Evolutionary conservation across 495 filamentous ascomycete genomes (phyloP).

Genomic region (Aspergillus indologenus): DNA sequence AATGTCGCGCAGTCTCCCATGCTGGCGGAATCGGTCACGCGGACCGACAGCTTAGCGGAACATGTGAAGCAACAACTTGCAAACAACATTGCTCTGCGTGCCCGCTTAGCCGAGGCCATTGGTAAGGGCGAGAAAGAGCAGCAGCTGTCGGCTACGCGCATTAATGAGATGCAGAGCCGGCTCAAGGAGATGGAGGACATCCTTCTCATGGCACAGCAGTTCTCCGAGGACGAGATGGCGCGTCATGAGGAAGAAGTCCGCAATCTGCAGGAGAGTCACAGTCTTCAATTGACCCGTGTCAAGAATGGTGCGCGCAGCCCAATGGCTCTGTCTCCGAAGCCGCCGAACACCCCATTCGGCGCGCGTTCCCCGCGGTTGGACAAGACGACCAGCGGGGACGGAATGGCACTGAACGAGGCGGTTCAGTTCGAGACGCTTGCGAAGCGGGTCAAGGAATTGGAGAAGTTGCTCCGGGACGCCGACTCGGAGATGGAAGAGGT

Average conservation of each 20-base stretch:
- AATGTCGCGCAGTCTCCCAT: conserved; percentile 60
- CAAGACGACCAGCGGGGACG: conserved; percentile 54
- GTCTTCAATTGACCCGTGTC: conserved; percentile 71
- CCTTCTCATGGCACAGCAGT: conserved; percentile 76
- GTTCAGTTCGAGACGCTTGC: conserved; percentile 70
- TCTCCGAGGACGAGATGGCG: conserved; percentile 77
- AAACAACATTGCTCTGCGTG: conserved; percentile 68
- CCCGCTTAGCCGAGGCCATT: conserved; percentile 82
- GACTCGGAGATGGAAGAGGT: conserved; percentile 95
- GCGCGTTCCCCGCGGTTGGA: conserved; percentile 55
- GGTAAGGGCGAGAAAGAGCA: conserved; percentile 84
- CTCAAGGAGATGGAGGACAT: conserved; percentile 81
- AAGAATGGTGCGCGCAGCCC: conserved; percentile 52
- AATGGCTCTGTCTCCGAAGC: conserved; percentile 41
- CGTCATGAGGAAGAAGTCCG: conserved; percentile 84
- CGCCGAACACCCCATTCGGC: conserved; percentile 62
- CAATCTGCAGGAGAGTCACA: conserved; percentile 71
- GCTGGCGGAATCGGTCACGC: conserved; percentile 65
- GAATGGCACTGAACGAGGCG: conserved; percentile 57
- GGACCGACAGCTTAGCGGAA: conserved; percentile 70
- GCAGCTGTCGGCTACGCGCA: conserved; percentile 69
- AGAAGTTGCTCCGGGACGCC: conserved; percentile 74
- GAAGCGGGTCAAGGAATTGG: conserved; percentile 73
- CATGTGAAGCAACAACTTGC: conserved; percentile 77
- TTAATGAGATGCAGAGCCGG: conserved; percentile 75